phyloP scores from a whole-genome alignment of 768 basidiomycete genomes.

The Scleroderma bovista region DNA sequence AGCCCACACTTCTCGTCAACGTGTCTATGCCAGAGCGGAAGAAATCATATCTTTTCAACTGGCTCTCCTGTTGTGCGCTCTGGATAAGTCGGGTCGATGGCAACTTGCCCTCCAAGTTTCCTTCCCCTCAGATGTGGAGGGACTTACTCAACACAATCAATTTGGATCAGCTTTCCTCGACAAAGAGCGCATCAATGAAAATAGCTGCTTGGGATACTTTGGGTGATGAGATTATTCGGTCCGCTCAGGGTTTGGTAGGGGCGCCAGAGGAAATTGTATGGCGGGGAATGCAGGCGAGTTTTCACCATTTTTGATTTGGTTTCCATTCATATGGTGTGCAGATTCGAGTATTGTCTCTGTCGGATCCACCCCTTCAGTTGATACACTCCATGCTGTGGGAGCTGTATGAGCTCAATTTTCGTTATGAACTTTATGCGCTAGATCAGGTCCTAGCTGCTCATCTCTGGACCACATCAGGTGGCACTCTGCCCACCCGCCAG shows the following conservation, averaged over 20 bases:
- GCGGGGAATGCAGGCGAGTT: not conserved
- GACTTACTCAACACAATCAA: conserved; percentile 5
- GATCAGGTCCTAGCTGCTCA: not conserved
- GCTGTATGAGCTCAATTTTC: conserved; percentile 15
- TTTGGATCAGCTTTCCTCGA: not conserved
- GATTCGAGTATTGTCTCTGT: not conserved
- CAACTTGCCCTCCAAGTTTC: not conserved
- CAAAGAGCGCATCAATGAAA: not conserved
- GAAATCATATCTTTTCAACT: conserved; percentile 4
- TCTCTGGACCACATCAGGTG: not conserved
- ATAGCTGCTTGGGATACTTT: not conserved
- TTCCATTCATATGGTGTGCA: not conserved
- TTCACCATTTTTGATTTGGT: not conserved
- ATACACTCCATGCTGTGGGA: conserved; percentile 15
- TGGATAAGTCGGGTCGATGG: conserved; percentile 5
- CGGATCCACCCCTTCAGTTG: not conserved
- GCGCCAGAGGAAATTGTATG: not conserved
- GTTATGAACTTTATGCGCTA: conserved; percentile 12
- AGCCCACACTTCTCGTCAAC: conserved; percentile 1
- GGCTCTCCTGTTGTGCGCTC: not conserved
- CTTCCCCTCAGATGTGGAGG: conserved; percentile 7
- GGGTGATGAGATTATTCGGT: not conserved
- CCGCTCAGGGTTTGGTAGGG: not conserved
- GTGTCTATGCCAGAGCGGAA: not conserved
- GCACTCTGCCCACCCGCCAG: not conserved